A percentile compares a stretch with the other conserved stretches of the same genome.
Evolutionary conservation across 306 rosid species (phyloP).

Genomic region (Canavalia ensiformis): DNA sequence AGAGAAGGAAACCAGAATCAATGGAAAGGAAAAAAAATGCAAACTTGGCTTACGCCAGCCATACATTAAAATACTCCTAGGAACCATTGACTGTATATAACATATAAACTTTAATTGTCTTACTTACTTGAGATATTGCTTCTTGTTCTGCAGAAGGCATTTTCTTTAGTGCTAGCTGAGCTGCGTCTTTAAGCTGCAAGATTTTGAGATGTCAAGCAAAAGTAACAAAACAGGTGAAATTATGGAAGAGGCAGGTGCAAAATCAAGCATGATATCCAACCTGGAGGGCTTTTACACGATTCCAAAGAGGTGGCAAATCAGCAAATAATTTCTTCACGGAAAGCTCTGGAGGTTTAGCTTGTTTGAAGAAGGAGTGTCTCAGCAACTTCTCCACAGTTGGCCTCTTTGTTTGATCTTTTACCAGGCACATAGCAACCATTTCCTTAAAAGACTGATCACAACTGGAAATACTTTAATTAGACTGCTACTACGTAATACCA

Average conservation of each 20-base stretch:
- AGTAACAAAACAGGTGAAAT: conserved; percentile 43
- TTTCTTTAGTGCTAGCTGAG: conserved; percentile 91
- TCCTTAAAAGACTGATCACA: conserved; percentile 99
- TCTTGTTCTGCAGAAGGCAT: conserved; percentile 99
- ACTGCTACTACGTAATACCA: conserved; percentile 51
- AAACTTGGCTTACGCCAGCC: conserved; percentile 5
- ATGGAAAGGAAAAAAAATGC: conserved; percentile 9
- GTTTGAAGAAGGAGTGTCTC: conserved; percentile 90
- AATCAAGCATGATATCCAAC: conserved; percentile 56
- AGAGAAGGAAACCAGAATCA: conserved; percentile 24
- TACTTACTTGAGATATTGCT: conserved; percentile 87
- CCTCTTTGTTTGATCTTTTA: conserved; percentile 97
- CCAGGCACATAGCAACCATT: conserved; percentile 99
- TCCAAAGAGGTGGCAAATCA: conserved; percentile 93
- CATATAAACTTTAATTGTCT: conserved; percentile 1
- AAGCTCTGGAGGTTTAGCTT: conserved; percentile 92
- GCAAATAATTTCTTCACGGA: conserved; percentile 88
- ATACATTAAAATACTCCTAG: conserved; percentile 30
- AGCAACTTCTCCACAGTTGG: conserved; percentile 92
- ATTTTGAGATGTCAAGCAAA: conserved; percentile 45
- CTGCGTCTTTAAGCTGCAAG: conserved; percentile 91
- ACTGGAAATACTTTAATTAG: conserved; percentile 98
- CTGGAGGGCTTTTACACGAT: conserved; percentile 97
- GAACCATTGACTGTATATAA: conserved; percentile 6
- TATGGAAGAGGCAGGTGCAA: conserved; percentile 5